Evolutionary conservation across 192 early-diverging fungal genomes (phyloP).

Genomic region (Coemansia sp.): DNA sequence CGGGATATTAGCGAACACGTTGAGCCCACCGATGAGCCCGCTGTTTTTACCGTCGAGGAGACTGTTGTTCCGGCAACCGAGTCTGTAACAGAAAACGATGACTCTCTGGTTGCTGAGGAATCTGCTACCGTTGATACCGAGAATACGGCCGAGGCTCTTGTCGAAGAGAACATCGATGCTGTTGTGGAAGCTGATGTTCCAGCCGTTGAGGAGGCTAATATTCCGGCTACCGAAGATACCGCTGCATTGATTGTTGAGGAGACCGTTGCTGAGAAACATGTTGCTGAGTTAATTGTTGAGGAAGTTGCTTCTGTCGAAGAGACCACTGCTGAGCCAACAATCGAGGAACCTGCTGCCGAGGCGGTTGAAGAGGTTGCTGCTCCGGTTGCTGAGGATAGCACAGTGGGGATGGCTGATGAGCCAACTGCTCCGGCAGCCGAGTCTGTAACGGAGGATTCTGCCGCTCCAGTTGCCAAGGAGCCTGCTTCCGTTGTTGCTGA

Average conservation of each 20-base stretch:
- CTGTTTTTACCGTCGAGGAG: not conserved
- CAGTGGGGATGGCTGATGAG: constrained; percentile 7
- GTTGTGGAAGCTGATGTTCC: not conserved
- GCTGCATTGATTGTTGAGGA: not conserved
- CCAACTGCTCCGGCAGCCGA: constrained; percentile 4
- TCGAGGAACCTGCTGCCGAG: constrained; percentile 6
- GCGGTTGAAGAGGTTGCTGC: not conserved
- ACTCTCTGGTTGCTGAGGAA: not conserved
- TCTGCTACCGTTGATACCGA: not conserved
- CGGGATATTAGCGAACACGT: not conserved
- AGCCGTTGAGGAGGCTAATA: not conserved
- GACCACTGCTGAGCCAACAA: not conserved
- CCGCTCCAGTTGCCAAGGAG: not conserved
- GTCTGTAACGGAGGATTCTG: not conserved
- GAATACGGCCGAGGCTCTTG: not conserved
- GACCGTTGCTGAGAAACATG: not conserved
- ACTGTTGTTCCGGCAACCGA: not conserved
- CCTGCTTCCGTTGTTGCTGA: not conserved
- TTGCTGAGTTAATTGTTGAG: not conserved
- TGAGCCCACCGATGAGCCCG: not conserved
- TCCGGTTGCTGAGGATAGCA: not conserved
- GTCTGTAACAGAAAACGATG: not conserved
- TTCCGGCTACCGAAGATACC: not conserved
- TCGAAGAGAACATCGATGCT: not conserved
- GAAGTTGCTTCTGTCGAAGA: constrained; percentile 6